Conservation (phyloP, 2,329 filamentous ascomycete genomes). For the Capronia epimyces region DNA sequence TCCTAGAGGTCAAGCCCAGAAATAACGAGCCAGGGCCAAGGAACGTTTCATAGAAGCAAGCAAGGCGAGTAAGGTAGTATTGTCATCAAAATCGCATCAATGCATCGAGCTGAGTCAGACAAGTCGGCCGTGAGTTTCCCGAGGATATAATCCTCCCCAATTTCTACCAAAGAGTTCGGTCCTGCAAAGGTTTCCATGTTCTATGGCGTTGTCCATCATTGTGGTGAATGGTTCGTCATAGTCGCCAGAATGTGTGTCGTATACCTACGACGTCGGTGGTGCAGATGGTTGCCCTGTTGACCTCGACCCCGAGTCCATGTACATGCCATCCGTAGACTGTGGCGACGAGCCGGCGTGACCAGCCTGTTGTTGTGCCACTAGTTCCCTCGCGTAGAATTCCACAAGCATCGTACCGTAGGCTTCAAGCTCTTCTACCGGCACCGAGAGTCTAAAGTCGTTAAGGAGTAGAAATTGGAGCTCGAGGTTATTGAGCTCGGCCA, state of each 20-base stretch:
- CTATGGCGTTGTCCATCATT: background rate
- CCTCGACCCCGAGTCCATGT: slow-evolving; percentile 20
- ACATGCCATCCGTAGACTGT: slow-evolving; percentile 23
- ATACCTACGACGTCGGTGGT: slow-evolving; percentile 4
- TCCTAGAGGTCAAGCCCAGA: background rate
- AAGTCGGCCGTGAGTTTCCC: background rate
- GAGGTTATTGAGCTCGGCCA: slow-evolving; percentile 89
- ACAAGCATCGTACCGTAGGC: slow-evolving; percentile 98
- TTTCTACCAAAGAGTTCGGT: background rate
- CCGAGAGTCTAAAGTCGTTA: slow-evolving; percentile 90
- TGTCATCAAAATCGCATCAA: background rate
- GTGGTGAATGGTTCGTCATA: background rate
- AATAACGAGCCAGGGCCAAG: background rate
- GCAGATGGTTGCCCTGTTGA: slow-evolving; percentile 5
- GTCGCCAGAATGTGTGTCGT: background rate
- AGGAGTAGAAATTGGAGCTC: slow-evolving; percentile 92
- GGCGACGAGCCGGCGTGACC: slow-evolving; percentile 16
- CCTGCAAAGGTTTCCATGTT: background rate
- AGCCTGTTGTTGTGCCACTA: slow-evolving; percentile 59
- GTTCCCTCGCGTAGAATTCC: slow-evolving; percentile 91
- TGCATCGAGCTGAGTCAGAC: background rate
- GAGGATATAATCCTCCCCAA: background rate
- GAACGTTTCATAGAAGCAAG: background rate
- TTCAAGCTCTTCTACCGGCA: slow-evolving; percentile 91
- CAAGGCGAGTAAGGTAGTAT: background rate